phyloP scores from a whole-genome alignment of 176 grass and related monocot genomes.

The Lolium multiflorum region DNA sequence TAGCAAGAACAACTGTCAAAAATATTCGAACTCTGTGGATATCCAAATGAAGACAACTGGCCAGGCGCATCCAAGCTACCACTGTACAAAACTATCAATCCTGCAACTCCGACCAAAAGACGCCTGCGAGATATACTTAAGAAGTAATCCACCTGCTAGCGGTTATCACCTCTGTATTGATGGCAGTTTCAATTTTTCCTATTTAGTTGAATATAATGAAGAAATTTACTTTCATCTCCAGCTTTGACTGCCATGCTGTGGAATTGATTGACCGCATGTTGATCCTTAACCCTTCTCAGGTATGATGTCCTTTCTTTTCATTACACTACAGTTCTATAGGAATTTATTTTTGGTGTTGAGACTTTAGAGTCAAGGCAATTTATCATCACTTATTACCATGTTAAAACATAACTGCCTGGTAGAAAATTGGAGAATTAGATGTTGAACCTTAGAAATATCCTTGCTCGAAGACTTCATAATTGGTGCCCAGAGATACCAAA shows the following conservation, averaged over 20 bases:
- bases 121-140: slow-evolving; percentile 63
- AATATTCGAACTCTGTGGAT: slow-evolving; percentile 87
- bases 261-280: slow-evolving; percentile 76
- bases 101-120: slow-evolving; percentile 56
- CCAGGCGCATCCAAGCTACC: slow-evolving; percentile 73
- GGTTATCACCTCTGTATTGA: not conserved
- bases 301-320: slow-evolving; percentile 45
- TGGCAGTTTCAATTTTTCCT: slow-evolving; percentile 24
- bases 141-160: slow-evolving; percentile 53
- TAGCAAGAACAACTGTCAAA: slow-evolving; percentile 77
- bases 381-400: not conserved
- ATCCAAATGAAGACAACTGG: slow-evolving; percentile 77
- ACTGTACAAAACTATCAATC: slow-evolving; percentile 65
- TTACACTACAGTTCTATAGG: not conserved
- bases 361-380: not conserved
- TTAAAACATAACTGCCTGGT: slow-evolving; percentile 9
- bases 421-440: not conserved
- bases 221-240: slow-evolving; percentile 24
- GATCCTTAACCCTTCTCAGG: slow-evolving; percentile 71
- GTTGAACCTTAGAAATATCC: slow-evolving; percentile 17
- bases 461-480: slow-evolving; percentile 6
- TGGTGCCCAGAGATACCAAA: not conserved
- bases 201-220: slow-evolving; percentile 29
- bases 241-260: slow-evolving; percentile 65
- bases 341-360: slow-evolving; percentile 7